Base-by-base conservation (phyloP, 495 filamentous ascomycete species). In the Penicillium simplicissimum region DNA sequence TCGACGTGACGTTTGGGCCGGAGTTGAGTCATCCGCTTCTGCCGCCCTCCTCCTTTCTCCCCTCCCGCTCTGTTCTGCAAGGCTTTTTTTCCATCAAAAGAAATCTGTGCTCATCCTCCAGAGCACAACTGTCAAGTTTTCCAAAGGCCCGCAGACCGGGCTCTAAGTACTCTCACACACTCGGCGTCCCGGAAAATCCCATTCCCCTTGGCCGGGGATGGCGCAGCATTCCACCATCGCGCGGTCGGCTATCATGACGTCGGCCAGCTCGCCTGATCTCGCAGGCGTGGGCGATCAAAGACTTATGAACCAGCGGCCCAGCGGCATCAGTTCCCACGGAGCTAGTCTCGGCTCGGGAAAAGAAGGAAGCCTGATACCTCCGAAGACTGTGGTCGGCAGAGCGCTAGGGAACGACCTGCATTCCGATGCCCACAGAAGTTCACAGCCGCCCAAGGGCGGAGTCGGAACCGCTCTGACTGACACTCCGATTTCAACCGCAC, bases 401-500 rank as follows among this genome's bases (percentile, higher is more conserved):
- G 76, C 78, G 72, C 75, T 81, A 75, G 77, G 74, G 19, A 80
- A 76, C 69, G 75, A 76, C 58, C 54, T 79, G 72, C 77, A 80
- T 78, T 74, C 77, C 71, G 76, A 78, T 73, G 71, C 59, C 74
- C 71, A 75, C 71, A 78, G 71, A 70, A 68, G 71, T 40, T 76
- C 76, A 55, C 78, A 74, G 63, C 64, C 72, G 62, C 74, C 74
- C 69, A 79, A 80, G 69, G 76, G 82, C 70, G 78, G 79, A 67
- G 74, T 83, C 71, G 86, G 86, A 61, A 73, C 71, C 53, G 80
- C 85, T 42, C 72, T 88, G 70, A 84, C 77, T 62, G 89, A 92
- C 74, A 92, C 89, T 66, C 89, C 89, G 58, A 69, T 77, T 71
- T 82, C 88, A 65, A 88, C 89, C 64, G 86, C 85, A 57, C 87